These are phyloP conservation scores for Sarocladiaceae sp. DNA, from an alignment of 2,329 filamentous ascomycete genomes.

Conservation along the genomic window DNA sequence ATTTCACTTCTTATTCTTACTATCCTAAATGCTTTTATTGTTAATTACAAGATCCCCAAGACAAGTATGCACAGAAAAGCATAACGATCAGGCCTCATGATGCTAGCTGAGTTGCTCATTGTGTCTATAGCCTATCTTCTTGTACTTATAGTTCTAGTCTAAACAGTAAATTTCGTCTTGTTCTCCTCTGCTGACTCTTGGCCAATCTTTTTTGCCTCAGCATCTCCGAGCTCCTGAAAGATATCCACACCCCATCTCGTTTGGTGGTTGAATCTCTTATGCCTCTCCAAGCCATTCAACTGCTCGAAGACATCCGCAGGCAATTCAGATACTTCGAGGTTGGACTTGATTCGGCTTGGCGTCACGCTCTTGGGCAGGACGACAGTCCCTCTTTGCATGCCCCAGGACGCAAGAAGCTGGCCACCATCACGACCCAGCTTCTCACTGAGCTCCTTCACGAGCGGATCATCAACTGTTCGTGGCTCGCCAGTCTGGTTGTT, in stretches of 20 bases:
- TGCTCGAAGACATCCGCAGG: conserved; percentile 30
- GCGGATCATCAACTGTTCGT: conserved; percentile 43
- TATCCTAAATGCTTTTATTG: no score
- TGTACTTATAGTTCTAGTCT: not conserved
- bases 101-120: no score
- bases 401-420: conserved; percentile 50
- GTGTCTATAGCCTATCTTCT: not conserved
- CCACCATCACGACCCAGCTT: conserved; percentile 34
- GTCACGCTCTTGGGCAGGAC: conserved; percentile 67
- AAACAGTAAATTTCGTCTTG: conserved; percentile 25
- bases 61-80: no score
- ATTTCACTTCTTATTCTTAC: no score
- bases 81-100: no score
- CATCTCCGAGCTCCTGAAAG: conserved; percentile 37
- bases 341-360: conserved; percentile 60
- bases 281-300: conserved; percentile 33
- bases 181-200: conserved; percentile 29
- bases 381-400: conserved; percentile 57
- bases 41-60: no score
- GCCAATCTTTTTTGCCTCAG: conserved; percentile 27
- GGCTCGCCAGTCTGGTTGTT: conserved; percentile 44
- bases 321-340: conserved; percentile 40
- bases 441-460: conserved; percentile 42
- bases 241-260: conserved; percentile 39
- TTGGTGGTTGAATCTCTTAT: conserved; percentile 40